Conservation (phyloP, 2,329 filamentous ascomycete genomes). For the Aspergillus phoenicis region DNA sequence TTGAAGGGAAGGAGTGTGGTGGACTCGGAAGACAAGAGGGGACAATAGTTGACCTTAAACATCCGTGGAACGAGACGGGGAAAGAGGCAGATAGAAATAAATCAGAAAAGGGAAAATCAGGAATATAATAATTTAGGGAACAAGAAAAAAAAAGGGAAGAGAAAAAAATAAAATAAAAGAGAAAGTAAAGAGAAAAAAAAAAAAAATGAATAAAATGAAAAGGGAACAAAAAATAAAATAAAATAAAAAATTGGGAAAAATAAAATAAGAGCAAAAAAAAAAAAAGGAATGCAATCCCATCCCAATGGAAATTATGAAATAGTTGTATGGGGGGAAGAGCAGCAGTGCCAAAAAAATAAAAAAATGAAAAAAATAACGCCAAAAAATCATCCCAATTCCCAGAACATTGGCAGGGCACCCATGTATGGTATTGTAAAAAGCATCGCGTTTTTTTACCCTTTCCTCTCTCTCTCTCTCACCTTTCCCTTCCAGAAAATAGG, state of each 20-base stretch:
- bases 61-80: not conserved
- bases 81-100: slow-evolving; percentile 3
- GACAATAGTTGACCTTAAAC: slow-evolving; percentile 5
- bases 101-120: slow-evolving; percentile 2
- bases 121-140: too few relatives aligned
- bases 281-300: slow-evolving; percentile 2
- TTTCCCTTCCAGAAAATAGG: not conserved
- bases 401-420: slow-evolving; percentile 8
- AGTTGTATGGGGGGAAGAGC: not conserved
- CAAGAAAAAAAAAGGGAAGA: too few relatives aligned
- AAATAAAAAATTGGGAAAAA: too few relatives aligned
- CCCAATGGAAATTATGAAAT: not conserved
- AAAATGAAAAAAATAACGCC: slow-evolving; percentile 9
- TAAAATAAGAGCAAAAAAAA: not conserved
- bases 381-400: slow-evolving; percentile 13
- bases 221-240: too few relatives aligned
- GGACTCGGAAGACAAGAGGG: slow-evolving; percentile 7
- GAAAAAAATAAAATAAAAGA: too few relatives aligned
- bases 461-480: not conserved
- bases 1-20: slow-evolving; percentile 4
- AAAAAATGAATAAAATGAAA: too few relatives aligned
- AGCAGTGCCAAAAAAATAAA: slow-evolving; percentile 2
- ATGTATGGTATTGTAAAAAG: slow-evolving; percentile 15
- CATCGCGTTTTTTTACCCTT: not conserved
- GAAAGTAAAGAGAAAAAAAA: too few relatives aligned